phyloP scores from a whole-genome alignment of 345 rosid species.

The Syzygium grande region DNA sequence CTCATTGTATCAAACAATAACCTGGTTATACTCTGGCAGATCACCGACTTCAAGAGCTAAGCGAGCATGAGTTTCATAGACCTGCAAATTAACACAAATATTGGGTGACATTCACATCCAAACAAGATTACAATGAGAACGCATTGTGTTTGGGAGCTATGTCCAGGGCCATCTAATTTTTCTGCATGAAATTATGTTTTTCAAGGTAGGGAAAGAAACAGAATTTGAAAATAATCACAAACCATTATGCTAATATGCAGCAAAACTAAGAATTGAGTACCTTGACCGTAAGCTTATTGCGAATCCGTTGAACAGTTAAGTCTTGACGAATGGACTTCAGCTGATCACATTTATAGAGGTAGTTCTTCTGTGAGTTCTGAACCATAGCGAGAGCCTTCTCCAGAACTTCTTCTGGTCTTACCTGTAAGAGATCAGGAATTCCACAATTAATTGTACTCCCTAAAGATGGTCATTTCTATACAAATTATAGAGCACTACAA shows the following conservation, averaged over 20 bases:
- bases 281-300: conserved; percentile 81
- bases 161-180: background rate
- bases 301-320: conserved; percentile 87
- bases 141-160: background rate
- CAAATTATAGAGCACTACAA: background rate
- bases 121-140: background rate
- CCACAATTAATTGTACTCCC: background rate
- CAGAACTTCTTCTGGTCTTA: conserved; percentile 93
- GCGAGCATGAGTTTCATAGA: conserved; percentile 98
- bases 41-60: conserved; percentile 92
- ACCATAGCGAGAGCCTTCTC: conserved; percentile 87
- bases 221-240: background rate
- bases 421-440: conserved; percentile 37
- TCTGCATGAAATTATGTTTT: background rate
- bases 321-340: conserved; percentile 99
- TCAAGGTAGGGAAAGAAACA: background rate
- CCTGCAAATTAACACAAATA: conserved; percentile 36
- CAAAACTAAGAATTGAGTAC: conserved; percentile 18
- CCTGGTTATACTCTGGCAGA: conserved; percentile 96
- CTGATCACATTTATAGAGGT: conserved; percentile 94
- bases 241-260: background rate
- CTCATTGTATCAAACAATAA: conserved; percentile 2
- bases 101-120: background rate
- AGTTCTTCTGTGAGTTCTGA: conserved; percentile 79
- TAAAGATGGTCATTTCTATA: background rate